Evolutionary conservation across 345 rosid genomes (phyloP), one percentile per base, ranked within the genome.

Genomic region (Lepidium didymum): DNA sequence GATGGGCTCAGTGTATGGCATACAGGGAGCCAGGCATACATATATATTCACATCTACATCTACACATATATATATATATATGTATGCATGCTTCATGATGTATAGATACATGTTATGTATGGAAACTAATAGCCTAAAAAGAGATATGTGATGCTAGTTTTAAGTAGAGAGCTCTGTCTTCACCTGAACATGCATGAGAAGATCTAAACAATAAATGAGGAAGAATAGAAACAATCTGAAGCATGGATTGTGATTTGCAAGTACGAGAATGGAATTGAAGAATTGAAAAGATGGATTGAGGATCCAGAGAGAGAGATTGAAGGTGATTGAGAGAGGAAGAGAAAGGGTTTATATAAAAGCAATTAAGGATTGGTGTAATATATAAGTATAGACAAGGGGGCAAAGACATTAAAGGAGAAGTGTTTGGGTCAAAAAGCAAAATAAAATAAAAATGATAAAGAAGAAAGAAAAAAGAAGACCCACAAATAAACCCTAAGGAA

Each of bases 1-100:
- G 95, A 74, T 79, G 84, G 74, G 81, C 83, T 81, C 74, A 74
- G 81, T 84, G 78, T 80, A 88, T 91, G 97, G 97, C 97, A 91
- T 91, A 91, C 97, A 91, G 97, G 97, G 97, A 91, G 97, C 97
- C 97, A 91, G 97, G 97, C 95, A 87, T 79, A 86, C 74, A 69
- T 23, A 68, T 66, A 62, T 43, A 50, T 42, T 21, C 19, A 62
- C 67, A 64, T 18, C 37, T 47, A 47, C 53, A 41, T 46, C 21
- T 19, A 63, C 36, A 19, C 19, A n/a, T 35, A 16, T 9, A 67
- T 55, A 6, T 57, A 25, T 35, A 6, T 54, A 47, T 47, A 41
- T 29, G 41, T 1, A 1, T n/a, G n/a, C n/a, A n/a, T n/a, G n/a
- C 2, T 10, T 40, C 59, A 49, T 40, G 54, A 56, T 31, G 43